phyloP scores from a whole-genome alignment of 108 stramenopile species.

The Hondaea fermentalgiana region DNA sequence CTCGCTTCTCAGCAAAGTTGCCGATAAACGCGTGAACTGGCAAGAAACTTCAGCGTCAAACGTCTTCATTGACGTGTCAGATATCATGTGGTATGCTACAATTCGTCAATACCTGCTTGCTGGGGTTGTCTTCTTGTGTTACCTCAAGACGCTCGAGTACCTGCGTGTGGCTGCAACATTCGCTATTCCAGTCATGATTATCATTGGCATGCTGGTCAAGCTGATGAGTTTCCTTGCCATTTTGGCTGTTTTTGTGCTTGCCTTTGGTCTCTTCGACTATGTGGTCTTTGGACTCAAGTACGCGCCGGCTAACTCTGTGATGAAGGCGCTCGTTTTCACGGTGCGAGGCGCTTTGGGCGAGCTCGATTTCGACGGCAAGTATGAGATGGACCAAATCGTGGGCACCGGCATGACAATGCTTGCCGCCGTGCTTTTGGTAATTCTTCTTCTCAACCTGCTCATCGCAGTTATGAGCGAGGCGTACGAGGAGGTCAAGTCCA shows the following conservation, averaged over 20 bases:
- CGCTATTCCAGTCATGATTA: not conserved
- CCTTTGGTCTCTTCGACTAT: conserved; percentile 2
- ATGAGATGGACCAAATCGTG: not conserved
- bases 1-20: not conserved
- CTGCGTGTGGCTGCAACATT: not conserved
- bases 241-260: not conserved
- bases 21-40: not conserved
- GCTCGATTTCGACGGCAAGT: not conserved
- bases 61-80: not conserved
- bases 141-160: not conserved
- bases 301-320: not conserved
- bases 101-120: not conserved
- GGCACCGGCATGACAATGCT: not conserved
- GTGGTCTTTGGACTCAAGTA: not conserved
- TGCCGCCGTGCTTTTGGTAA: not conserved
- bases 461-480: conserved; percentile 21
- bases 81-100: not conserved
- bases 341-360: not conserved
- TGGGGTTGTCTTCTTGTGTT: not conserved
- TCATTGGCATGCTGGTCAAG: not conserved
- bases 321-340: not conserved
- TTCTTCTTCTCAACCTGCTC: conserved; percentile 19
- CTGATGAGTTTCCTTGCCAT: not conserved
- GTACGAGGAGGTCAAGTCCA: not conserved
- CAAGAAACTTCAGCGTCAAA: not conserved